Evolutionary conservation across 805 yeast species (phyloP).

Genomic region (Jamesozyma piceae): DNA sequence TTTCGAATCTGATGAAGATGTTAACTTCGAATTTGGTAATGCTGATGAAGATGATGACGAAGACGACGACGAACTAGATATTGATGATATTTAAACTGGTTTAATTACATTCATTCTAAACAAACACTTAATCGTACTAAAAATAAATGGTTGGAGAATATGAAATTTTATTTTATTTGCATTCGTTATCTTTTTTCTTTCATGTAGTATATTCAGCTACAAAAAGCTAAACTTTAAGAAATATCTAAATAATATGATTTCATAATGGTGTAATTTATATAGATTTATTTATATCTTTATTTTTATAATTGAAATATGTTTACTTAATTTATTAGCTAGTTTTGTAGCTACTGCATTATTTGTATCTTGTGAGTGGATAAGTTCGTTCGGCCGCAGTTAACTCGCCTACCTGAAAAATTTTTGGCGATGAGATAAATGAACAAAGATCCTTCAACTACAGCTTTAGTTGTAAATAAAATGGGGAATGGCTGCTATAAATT

Average conservation of each 20-base stretch:
- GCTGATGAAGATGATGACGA: constrained; percentile 75
- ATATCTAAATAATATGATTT: background rate
- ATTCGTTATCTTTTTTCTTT: background rate
- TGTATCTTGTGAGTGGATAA: too few species aligned
- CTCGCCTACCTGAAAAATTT: too few species aligned
- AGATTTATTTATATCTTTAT: background rate
- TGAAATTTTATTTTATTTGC: background rate
- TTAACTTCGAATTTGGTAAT: constrained; percentile 95
- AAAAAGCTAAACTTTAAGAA: background rate
- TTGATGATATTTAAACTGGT: constrained; percentile 75
- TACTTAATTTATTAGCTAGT: background rate
- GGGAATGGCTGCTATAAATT: too few species aligned
- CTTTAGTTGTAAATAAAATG: too few species aligned
- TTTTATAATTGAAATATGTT: background rate
- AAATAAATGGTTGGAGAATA: background rate
- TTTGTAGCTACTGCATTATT: too few species aligned
- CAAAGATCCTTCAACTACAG: too few species aligned
- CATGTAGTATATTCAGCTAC: background rate
- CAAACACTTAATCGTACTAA: background rate
- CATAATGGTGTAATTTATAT: background rate
- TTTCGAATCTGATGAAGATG: constrained; percentile 93
- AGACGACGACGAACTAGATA: constrained; percentile 62
- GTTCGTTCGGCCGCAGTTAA: too few species aligned
- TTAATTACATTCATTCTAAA: background rate
- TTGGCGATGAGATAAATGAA: too few species aligned